These are phyloP conservation scores for Cryptococcus depauperatus DNA, from an alignment of 1,284 basidiomycete genomes.

Conservation along the genomic window DNA sequence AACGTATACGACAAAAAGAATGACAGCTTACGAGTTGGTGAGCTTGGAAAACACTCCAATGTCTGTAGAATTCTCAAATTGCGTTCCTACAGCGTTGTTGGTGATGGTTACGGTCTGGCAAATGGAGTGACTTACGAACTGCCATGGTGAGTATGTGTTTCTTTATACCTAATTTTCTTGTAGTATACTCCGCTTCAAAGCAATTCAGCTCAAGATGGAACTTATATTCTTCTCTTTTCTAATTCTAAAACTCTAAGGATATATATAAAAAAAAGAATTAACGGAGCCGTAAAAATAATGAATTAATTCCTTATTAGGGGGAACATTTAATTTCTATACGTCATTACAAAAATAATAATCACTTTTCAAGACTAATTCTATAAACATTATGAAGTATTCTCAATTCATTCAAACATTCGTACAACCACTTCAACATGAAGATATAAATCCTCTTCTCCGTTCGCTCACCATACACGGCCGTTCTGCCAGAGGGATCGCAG, in stretches of 20 bases:
- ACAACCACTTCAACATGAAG: slow-evolving; percentile 29
- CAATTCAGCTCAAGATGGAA: too few relatives aligned
- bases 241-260: background rate
- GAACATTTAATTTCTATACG: too few relatives aligned
- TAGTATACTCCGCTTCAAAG: too few relatives aligned
- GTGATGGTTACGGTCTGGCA: too few relatives aligned
- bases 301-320: background rate
- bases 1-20: background rate
- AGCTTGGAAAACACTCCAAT: slow-evolving; percentile 90
- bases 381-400: slow-evolving; percentile 32
- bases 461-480: slow-evolving; percentile 31
- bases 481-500: slow-evolving; percentile 29
- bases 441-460: slow-evolving; percentile 22
- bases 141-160: slow-evolving; percentile 46
- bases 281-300: background rate
- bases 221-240: background rate
- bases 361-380: background rate
- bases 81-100: slow-evolving; percentile 68
- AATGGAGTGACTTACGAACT: slow-evolving; percentile 45
- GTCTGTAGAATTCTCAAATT: slow-evolving; percentile 96
- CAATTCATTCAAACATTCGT: slow-evolving; percentile 35
- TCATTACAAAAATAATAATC: background rate
- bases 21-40: slow-evolving; percentile 61
- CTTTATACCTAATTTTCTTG: too few relatives aligned
- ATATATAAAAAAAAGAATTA: too few relatives aligned